Percentiles rank a stretch among this genome's conserved stretches.
These are phyloP conservation scores for Quercus rubra DNA, from an alignment of 306 rosid genomes.

Conservation along the genomic window DNA sequence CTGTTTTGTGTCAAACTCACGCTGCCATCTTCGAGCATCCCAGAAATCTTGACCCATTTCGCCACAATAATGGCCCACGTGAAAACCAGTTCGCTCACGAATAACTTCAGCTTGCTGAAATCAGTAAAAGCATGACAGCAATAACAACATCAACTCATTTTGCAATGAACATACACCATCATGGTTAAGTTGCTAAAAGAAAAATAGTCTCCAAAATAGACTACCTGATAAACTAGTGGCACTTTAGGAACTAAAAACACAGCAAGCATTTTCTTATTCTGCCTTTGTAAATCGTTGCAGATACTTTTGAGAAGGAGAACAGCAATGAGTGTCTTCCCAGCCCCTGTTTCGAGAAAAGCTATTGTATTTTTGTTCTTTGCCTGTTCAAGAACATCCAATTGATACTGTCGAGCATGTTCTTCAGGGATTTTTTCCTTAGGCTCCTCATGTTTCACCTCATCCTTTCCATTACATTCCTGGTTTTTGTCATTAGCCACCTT, in stretches of 20 bases:
- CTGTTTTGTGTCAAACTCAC: slow-evolving; percentile 84
- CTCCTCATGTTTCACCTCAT: slow-evolving; percentile 47
- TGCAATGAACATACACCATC: neutral
- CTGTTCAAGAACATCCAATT: slow-evolving; percentile 95
- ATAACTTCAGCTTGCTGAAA: slow-evolving; percentile 98
- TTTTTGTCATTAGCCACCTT: slow-evolving; percentile 32
- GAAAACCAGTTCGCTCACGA: slow-evolving; percentile 91
- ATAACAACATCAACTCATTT: slow-evolving; percentile 4
- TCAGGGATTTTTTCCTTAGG: slow-evolving; percentile 59
- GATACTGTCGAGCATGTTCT: slow-evolving; percentile 91
- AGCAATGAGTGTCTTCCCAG: slow-evolving; percentile 98
- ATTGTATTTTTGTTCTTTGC: slow-evolving; percentile 86
- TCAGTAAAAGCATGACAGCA: slow-evolving; percentile 18
- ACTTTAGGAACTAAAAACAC: slow-evolving; percentile 96
- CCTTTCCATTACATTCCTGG: slow-evolving; percentile 48
- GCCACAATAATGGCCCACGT: slow-evolving; percentile 97
- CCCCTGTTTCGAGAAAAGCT: slow-evolving; percentile 98
- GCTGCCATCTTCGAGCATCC: slow-evolving; percentile 98
- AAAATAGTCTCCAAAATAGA: neutral
- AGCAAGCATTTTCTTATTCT: slow-evolving; percentile 77
- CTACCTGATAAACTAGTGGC: slow-evolving; percentile 97
- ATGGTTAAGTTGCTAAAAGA: neutral
- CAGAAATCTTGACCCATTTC: slow-evolving; percentile 99
- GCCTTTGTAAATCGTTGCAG: slow-evolving; percentile 52
- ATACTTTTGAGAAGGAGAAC: slow-evolving; percentile 85